Evolutionary conservation across 2,329 filamentous ascomycete species (phyloP), one percentile per base, ranked within the genome.

Genomic region (Grosmannia penicillata): DNA sequence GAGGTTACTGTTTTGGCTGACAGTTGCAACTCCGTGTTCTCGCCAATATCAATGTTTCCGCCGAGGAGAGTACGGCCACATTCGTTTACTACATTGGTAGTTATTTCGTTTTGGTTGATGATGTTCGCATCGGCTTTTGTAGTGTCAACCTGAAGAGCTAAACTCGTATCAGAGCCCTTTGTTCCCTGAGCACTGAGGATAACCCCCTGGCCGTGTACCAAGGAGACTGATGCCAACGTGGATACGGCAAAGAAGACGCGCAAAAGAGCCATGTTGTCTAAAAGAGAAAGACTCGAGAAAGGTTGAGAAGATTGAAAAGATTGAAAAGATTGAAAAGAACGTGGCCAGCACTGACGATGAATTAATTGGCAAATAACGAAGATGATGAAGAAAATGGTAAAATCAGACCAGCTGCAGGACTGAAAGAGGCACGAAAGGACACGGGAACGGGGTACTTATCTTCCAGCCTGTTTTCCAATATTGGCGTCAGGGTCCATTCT

Each of bases 41-140:
- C 63, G 31, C 66, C 67, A 39, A 78, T 61, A 45, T 78, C 70
- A 50, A 79, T 79, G 57, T 69, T 72, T 27, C 75, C 76, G 40
- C 58, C 49, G 30, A 70, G 51, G 49, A 76, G 61, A 14, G 74
- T 79, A 43, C 73, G 65, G 36, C 75, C 75, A 48, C 75, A 78
- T 38, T 68, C 61, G 45, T 70, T 72, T 29, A 72, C 70, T 4
- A 66, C 51, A 45, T 70, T 70, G 40, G 57, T 55, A 3, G 47
- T 44, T 45, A 70, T 64, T 58, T 72, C 61, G 6, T 63, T 63
- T 40, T 72, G 66, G 36, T 63, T 62, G 54, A 79, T 78, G 48
- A 76, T 64, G 33, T 71, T 76, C 8, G 71, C 62, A 42, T 78
- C 75, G 43, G 24, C 1, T 8, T 71, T 67, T 47, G 72, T 66